Conservation (phyloP, 495 filamentous ascomycete species). For the Oleoguttula mirabilis region DNA sequence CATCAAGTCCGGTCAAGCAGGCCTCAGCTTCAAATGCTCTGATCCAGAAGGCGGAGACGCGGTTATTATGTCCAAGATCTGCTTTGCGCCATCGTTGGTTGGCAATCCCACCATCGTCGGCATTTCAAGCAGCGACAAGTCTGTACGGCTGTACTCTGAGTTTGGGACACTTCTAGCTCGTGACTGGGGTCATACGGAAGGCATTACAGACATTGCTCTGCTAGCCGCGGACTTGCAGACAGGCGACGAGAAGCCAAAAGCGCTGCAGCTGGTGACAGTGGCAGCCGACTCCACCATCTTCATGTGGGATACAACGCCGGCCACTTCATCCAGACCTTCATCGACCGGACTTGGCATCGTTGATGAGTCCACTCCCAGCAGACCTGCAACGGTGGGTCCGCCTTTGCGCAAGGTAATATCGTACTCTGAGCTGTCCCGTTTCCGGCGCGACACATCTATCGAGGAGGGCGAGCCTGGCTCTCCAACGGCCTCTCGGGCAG, state of each 20-base stretch:
- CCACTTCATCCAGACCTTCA: neutral
- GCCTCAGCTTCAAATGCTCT: conserved; percentile 64
- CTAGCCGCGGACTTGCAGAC: conserved; percentile 26
- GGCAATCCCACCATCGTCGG: conserved; percentile 54
- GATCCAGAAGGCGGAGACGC: conserved; percentile 69
- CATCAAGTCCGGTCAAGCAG: conserved; percentile 53
- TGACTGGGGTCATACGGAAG: conserved; percentile 90
- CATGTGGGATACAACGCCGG: conserved; percentile 24
- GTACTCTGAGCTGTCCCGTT: conserved; percentile 28
- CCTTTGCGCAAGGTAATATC: conserved; percentile 31
- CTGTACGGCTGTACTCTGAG: conserved; percentile 78
- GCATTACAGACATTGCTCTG: conserved; percentile 71
- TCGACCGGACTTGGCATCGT: neutral
- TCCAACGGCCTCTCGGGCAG: conserved; percentile 19
- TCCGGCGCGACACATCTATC: conserved; percentile 21
- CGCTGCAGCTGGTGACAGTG: conserved; percentile 26
- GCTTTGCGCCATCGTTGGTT: conserved; percentile 28
- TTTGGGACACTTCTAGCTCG: conserved; percentile 64
- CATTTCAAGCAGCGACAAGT: conserved; percentile 87
- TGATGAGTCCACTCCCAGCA: neutral
- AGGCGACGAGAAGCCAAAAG: conserved; percentile 1
- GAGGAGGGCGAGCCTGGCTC: conserved; percentile 20
- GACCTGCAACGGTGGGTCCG: conserved; percentile 12
- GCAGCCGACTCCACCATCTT: conserved; percentile 34
- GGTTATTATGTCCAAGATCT: conserved; percentile 68